Evolutionary conservation across 2,329 filamentous ascomycete species (phyloP).

Genomic region (Fusarium sp.): DNA sequence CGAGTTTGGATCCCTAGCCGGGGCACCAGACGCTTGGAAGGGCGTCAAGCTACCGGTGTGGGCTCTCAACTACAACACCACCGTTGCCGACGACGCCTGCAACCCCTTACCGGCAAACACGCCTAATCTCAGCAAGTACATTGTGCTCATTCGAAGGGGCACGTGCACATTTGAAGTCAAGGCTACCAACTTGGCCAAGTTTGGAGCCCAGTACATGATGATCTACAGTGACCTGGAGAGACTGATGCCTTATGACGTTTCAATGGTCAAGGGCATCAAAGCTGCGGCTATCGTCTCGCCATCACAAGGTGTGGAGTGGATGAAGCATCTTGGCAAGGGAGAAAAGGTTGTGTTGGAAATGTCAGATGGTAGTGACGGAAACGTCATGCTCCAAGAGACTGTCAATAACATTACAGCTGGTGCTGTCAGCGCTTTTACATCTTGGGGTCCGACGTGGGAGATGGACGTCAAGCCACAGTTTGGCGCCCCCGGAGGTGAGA

Average conservation of each 20-base stretch:
- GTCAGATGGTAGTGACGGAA: conserved; percentile 53
- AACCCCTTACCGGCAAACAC: conserved; percentile 62
- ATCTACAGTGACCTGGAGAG: conserved; percentile 67
- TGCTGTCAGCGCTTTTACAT: conserved; percentile 63
- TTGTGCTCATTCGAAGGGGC: conserved; percentile 71
- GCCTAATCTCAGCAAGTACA: conserved; percentile 66
- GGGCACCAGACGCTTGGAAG: conserved; percentile 56
- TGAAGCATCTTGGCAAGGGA: conserved; percentile 56
- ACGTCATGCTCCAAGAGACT: conserved; percentile 48
- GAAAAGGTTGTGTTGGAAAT: conserved; percentile 59
- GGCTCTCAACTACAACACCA: conserved; percentile 61
- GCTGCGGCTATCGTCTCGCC: conserved; percentile 57
- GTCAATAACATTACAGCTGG: conserved; percentile 61
- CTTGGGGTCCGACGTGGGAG: conserved; percentile 72
- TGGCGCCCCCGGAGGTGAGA: conserved; percentile 66
- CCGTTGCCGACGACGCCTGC: conserved; percentile 63
- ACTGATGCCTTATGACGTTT: conserved; percentile 50
- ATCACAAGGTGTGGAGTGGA: conserved; percentile 57
- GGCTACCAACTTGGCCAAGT: conserved; percentile 61
- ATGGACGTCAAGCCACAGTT: conserved; percentile 67
- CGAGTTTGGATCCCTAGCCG: conserved; percentile 58
- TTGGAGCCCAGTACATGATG: conserved; percentile 70
- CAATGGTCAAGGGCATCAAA: conserved; percentile 45
- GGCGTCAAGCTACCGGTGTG: conserved; percentile 62
- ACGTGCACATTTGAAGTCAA: conserved; percentile 68